Conservation (phyloP, 1,284 basidiomycete genomes). For the Moesziomyces antarcticus region DNA sequence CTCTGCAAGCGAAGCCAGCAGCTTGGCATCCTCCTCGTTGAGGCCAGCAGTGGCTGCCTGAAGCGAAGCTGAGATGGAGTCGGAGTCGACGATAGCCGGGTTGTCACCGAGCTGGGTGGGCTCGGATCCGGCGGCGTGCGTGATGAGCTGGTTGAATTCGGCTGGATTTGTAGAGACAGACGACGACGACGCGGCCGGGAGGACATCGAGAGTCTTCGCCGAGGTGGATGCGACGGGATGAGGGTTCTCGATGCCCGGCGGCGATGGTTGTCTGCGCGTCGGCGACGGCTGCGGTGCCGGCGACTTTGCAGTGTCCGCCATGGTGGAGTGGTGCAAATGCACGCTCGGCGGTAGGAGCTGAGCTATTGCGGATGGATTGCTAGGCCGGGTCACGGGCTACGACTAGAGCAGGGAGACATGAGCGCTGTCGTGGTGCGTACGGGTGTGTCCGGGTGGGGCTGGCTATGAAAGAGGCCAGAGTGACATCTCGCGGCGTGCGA, state of each 20-base stretch:
- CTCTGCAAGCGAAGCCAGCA: constrained; percentile 49
- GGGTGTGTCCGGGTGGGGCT: too few relatives aligned
- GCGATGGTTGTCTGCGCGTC: constrained; percentile 24
- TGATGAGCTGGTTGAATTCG: constrained; percentile 1
- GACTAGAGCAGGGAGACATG: constrained; percentile 13
- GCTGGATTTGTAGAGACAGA: too few relatives aligned
- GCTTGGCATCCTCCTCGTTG: constrained; percentile 54
- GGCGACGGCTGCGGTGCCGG: constrained; percentile 18
- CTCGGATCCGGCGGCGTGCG: background rate
- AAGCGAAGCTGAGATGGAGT: constrained; percentile 22
- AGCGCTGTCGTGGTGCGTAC: background rate
- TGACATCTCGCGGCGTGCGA: too few relatives aligned
- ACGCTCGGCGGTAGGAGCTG: constrained; percentile 2
- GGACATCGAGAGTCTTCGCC: constrained; percentile 44
- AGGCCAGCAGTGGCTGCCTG: constrained; percentile 31
- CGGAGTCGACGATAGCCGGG: background rate
- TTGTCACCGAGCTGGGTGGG: background rate
- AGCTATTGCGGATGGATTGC: background rate
- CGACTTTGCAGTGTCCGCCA: constrained; percentile 25
- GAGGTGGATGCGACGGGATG: constrained; percentile 52
- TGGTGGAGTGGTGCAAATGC: background rate
- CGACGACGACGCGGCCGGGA: background rate
- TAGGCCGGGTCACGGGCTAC: constrained; percentile 13
- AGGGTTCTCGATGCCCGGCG: constrained; percentile 42
- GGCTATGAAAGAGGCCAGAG: too few relatives aligned